phyloP scores from a whole-genome alignment of 106 monocot genomes.

The Platanthera guangdongensis region DNA sequence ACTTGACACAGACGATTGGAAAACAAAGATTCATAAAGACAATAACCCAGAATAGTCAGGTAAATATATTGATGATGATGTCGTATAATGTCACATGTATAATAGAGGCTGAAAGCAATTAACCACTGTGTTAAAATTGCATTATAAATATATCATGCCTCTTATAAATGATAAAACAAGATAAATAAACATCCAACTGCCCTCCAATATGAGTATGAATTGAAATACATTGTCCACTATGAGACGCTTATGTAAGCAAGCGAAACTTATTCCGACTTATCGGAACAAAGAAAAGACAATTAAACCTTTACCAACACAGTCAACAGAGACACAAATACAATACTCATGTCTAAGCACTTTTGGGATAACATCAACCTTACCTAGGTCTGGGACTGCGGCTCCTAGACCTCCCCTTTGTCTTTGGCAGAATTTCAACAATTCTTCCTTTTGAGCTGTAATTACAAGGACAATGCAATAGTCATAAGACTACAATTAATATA shows the following conservation, averaged over 20 bases:
- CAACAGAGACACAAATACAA: background rate
- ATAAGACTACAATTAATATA: background rate
- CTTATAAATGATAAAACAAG: background rate
- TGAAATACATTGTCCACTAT: background rate
- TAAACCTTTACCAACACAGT: background rate
- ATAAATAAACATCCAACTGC: background rate
- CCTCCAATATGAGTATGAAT: background rate
- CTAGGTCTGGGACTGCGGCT: conserved; percentile 70
- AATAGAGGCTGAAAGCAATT: background rate
- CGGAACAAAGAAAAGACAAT: background rate
- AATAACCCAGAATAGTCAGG: too few relatives aligned
- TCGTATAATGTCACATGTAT: background rate
- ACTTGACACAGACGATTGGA: too few relatives aligned
- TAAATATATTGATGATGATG: too few relatives aligned
- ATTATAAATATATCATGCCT: background rate
- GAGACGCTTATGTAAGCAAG: background rate
- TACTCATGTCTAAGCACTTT: background rate
- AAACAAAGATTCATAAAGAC: too few relatives aligned
- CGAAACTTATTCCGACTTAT: background rate
- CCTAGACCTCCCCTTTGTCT: conserved; percentile 45
- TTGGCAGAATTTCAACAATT: conserved; percentile 41
- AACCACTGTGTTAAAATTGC: background rate
- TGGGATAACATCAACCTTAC: conserved; percentile 13
- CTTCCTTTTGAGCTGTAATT: conserved; percentile 56
- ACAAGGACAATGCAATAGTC: background rate